Conservation (phyloP, 2,329 filamentous ascomycete species). For the Phialophora expanda region DNA sequence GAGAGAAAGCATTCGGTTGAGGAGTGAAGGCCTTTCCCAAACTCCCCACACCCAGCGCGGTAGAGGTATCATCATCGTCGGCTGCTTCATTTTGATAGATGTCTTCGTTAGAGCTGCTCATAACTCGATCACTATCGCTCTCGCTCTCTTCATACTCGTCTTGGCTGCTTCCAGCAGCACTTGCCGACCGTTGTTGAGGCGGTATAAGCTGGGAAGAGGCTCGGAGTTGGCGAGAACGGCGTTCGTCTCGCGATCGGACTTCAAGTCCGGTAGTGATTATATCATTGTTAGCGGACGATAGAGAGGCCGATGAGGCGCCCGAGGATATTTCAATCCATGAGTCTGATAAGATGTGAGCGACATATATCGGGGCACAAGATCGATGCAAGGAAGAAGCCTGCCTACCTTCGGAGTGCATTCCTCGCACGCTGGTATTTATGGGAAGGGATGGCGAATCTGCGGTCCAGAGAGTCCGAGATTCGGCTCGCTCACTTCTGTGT, state of each 20-base stretch:
- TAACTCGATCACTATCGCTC: constrained; percentile 78
- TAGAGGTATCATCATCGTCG: constrained; percentile 78
- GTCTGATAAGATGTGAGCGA: constrained; percentile 65
- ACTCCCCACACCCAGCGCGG: constrained; percentile 72
- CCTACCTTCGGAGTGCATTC: constrained; percentile 39
- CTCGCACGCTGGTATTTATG: constrained; percentile 30
- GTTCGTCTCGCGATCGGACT: constrained; percentile 67
- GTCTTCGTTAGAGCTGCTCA: constrained; percentile 68
- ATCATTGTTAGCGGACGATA: constrained; percentile 77
- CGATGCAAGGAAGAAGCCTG: not conserved
- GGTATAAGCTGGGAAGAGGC: constrained; percentile 39
- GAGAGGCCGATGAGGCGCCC: constrained; percentile 88
- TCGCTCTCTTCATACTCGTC: constrained; percentile 95
- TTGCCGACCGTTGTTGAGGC: constrained; percentile 52
- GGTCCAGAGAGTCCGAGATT: constrained; percentile 19
- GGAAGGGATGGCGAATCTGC: constrained; percentile 18
- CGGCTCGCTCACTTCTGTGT: constrained; percentile 31
- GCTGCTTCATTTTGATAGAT: constrained; percentile 46
- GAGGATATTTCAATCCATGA: constrained; percentile 96
- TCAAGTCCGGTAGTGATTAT: constrained; percentile 87
- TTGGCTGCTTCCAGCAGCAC: constrained; percentile 72
- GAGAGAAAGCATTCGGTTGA: constrained; percentile 89
- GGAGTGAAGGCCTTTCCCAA: constrained; percentile 70
- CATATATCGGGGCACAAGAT: constrained; percentile 34
- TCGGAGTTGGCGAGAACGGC: constrained; percentile 63